Conservation (phyloP, 306 rosid genomes). For the Vigna angularis region DNA sequence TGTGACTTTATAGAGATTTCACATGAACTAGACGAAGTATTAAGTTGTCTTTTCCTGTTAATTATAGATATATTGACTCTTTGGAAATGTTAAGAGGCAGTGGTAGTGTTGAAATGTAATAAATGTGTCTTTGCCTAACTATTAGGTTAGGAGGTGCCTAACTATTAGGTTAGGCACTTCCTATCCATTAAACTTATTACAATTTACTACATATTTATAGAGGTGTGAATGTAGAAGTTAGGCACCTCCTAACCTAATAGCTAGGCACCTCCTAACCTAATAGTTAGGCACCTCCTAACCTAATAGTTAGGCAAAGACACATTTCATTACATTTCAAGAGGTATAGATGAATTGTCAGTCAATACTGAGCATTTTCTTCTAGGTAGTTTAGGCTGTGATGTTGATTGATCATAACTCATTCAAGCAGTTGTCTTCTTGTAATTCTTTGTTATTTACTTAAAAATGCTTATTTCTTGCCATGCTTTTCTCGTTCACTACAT, state of each 20-base stretch:
- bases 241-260: too few species aligned
- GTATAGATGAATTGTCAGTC: conserved; percentile 1
- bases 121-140: too few species aligned
- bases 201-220: too few species aligned
- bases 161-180: too few species aligned
- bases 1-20: neutral
- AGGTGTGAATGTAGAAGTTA: too few species aligned
- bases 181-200: too few species aligned
- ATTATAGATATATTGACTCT: neutral
- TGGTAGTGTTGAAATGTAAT: too few species aligned
- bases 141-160: too few species aligned
- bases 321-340: too few species aligned
- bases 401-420: conserved; percentile 17
- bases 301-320: too few species aligned
- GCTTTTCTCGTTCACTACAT: neutral
- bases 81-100: conserved; percentile 17
- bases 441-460: conserved; percentile 12
- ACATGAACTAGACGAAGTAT: neutral
- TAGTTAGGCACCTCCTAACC: too few species aligned
- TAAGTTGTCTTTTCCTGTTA: neutral
- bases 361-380: conserved; percentile 3
- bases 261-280: too few species aligned
- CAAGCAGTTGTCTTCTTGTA: conserved; percentile 1
- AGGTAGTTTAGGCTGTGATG: conserved; percentile 1
- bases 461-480: neutral